Evolutionary conservation across 148 eudicot genomes (phyloP), one percentile per base, ranked within the genome.

Genomic region (Rhododendron ferrugineum): DNA sequence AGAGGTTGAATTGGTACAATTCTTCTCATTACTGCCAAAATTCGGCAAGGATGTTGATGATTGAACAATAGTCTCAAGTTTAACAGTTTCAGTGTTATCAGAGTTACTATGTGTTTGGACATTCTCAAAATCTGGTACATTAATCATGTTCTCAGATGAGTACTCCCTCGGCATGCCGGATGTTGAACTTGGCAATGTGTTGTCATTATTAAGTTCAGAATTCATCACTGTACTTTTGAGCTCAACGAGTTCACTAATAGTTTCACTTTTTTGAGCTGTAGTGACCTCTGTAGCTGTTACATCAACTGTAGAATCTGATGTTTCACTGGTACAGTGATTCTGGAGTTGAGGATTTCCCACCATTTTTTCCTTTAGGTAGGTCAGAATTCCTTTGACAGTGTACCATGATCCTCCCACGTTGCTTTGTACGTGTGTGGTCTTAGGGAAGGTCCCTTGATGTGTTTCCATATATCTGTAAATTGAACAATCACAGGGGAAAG

Each of bases 391-490:
- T 44, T 75, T 86, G 64, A 82, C 26, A 58, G 15, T 75, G 85
- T 56, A 28, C 88, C 88, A 86, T 58, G 88, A 82, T 42, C 88
- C 85, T 15, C 88, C 82, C 49, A 82, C 76, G 15, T 85, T 22
- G 22, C 11, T 85, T 0, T 68, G 83, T 28, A 80, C 64, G 5
- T 85, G 70, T 47, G 36, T 11, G 23, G 49, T 26, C 80, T 85
- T 85, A 30, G 87, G 83, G 64, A 80, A 79, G 68, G 26, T 50
- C 73, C 87, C 83, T 30, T 77, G 23, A 79, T 85, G 83, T 80
- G 44, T n/a, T 66, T 79, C 66, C 76, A 79, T 85, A 49, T 46
- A 80, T 72, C 87, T 85, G 50, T 23, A 34, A 49, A 79, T 42
- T 42, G 15, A 68, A 68, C 50, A 68, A 85, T 62, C 47, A 62